Evolutionary conservation across 257 asterid species (phyloP), one percentile per base, ranked within the genome.

Genomic region (Penstemon barbatus): DNA sequence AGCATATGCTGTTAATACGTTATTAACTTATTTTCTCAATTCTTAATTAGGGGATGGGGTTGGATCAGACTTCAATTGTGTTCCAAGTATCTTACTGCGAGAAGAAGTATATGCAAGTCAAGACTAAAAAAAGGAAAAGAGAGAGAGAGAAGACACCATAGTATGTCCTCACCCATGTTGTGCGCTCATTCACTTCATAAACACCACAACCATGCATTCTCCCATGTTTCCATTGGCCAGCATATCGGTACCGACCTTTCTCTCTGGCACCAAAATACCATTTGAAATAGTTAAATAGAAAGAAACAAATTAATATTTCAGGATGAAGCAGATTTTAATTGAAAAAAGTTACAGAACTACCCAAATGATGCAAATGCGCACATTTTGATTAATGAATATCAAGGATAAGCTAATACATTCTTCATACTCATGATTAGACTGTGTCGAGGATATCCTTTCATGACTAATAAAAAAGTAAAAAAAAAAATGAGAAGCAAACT

Each of bases 161-260:
- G 63, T 52, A 64, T 63, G 59, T 66, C 66, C 96, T 80, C 82
- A 94, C 99, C 70, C 13, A 94, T 66, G 78, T 75, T 50, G 86
- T 71, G 64, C 85, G 89, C 74, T 94, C 99, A 64, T 94, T 94
- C 81, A 89, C 87, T 84, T 90, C 88, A 75, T 91, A 94, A 36
- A 91, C 89, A 74, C 99, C 99, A 79, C 97, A 94, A 9, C 99
- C 99, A 66, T 94, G 99, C 92, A 89, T 83, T 83, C 97, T 91
- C 70, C 95, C 99, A 60, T 89, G 99, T 86, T 94, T 94, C 99
- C 99, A 94, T 65, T 94, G 93, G 57, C 99, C 99, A 45, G 99
- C 91, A 75, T 94, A 94, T 40, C 91, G 76, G 69, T 94, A 94
- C 54, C 96, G 91, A 8, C 99, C 99, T 79, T 91, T 94, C 83